These are phyloP conservation scores for Colletotrichum somersetense DNA, from an alignment of 2,329 filamentous ascomycete genomes.

Conservation along the genomic window DNA sequence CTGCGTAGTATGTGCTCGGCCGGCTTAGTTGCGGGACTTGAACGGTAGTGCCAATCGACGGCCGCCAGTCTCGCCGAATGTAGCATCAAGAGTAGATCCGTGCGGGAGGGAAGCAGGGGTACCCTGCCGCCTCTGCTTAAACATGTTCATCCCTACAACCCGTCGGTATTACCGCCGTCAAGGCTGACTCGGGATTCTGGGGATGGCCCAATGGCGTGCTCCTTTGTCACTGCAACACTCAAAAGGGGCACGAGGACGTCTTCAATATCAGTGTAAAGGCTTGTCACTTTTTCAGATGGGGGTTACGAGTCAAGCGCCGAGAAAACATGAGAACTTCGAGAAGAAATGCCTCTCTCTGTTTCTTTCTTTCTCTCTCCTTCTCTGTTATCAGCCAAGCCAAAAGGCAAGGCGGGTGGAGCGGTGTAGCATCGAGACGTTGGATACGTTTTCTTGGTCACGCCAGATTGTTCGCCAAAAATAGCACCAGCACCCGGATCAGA, in stretches of 20 bases:
- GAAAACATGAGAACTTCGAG: not conserved
- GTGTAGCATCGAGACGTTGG: too few relatives aligned
- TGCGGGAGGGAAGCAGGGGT: not conserved
- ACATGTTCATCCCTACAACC: conserved; percentile 2
- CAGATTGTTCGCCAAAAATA: not conserved
- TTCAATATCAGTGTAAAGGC: not conserved
- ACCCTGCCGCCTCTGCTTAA: conserved; percentile 3
- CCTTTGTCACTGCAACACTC: conserved; percentile 2
- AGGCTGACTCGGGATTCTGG: conserved; percentile 27
- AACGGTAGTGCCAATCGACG: not conserved
- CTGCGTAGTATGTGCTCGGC: not conserved
- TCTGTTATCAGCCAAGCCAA: not conserved
- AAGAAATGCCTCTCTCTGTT: not conserved
- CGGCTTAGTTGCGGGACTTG: not conserved
- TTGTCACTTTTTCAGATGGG: conserved; percentile 2
- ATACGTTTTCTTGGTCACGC: not conserved
- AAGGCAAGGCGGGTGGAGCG: not conserved
- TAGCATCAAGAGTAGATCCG: conserved; percentile 1
- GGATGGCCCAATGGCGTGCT: conserved; percentile 28
- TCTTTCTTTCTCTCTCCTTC: not conserved
- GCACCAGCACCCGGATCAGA: not conserved
- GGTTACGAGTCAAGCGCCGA: conserved; percentile 12
- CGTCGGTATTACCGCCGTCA: conserved; percentile 25
- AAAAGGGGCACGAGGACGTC: not conserved
- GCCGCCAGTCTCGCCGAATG: not conserved